Evolutionary conservation across 176 grass and related monocot genomes (phyloP).

Genomic region (Chloris gayana): DNA sequence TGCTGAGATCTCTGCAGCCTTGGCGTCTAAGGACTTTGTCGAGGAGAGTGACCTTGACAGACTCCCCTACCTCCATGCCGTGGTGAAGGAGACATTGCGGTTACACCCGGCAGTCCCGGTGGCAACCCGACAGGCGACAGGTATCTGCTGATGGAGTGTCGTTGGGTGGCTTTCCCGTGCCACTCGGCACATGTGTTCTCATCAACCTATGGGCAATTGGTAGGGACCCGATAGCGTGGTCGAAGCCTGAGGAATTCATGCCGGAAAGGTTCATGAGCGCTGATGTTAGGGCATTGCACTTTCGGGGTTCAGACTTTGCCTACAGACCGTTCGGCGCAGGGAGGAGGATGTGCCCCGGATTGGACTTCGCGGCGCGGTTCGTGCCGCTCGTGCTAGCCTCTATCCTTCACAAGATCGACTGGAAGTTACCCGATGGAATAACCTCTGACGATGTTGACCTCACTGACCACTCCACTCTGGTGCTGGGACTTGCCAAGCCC

Average conservation of each 20-base stretch:
- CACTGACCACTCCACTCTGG: background rate
- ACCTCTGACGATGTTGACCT: background rate
- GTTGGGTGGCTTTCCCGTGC: no score
- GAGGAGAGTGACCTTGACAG: conserved; percentile 12
- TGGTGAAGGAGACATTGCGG: background rate
- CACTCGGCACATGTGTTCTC: no score
- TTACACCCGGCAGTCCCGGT: background rate
- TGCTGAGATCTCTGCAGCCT: background rate
- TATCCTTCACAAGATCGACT: background rate
- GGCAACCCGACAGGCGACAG: background rate
- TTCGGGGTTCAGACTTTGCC: background rate
- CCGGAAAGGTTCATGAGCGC: conserved; percentile 18
- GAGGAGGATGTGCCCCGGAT: background rate
- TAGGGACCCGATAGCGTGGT: background rate
- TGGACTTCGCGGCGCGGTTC: background rate
- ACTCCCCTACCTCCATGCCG: background rate
- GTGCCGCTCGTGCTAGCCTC: background rate
- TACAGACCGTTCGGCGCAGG: conserved; percentile 15
- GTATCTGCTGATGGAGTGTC: no score
- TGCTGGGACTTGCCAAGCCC: background rate
- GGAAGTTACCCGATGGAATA: background rate
- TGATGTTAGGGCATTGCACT: background rate
- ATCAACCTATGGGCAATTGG: no score
- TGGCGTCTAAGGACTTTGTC: background rate
- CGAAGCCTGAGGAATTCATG: background rate